phyloP scores from a whole-genome alignment of 495 filamentous ascomycete genomes.

The Tuber aestivum region DNA sequence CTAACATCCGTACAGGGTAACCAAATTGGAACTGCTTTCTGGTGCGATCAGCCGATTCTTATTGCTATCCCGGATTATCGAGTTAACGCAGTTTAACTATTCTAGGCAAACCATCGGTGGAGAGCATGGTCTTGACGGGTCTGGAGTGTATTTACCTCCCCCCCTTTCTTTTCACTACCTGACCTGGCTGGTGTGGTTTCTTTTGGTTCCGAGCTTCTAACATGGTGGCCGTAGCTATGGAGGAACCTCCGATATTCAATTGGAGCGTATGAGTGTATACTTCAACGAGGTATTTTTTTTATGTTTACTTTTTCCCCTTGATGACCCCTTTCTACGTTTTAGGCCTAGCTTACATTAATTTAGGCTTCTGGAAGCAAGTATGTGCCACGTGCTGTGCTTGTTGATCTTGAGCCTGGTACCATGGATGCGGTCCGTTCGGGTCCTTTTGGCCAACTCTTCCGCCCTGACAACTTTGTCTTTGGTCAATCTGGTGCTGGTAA shows the following conservation, averaged over 20 bases:
- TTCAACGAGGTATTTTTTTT: conserved; percentile 83
- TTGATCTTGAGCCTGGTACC: conserved; percentile 96
- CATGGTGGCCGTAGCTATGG: conserved; percentile 63
- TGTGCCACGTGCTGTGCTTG: conserved; percentile 97
- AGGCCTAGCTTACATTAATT: conserved; percentile 18
- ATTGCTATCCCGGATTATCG: conserved; percentile 16
- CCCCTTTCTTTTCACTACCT: conserved; percentile 10
- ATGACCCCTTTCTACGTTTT: conserved; percentile 16
- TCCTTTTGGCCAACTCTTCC: conserved; percentile 98
- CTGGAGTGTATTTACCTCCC: conserved; percentile 64
- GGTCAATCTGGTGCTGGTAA: conserved; percentile 99
- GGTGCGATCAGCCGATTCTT: conserved; percentile 51
- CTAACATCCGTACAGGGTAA: conserved; percentile 59
- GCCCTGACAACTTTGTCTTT: conserved; percentile 99
- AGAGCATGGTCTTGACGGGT: conserved; percentile 96
- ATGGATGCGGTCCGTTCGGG: conserved; percentile 99
- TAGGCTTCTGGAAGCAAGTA: conserved; percentile 96
- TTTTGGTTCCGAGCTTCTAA: conserved; percentile 23
- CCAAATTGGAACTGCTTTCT: conserved; percentile 99
- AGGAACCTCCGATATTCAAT: conserved; percentile 94
- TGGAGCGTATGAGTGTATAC: conserved; percentile 99
- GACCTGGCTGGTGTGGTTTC: conserved; percentile 13
- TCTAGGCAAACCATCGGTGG: conserved; percentile 89
- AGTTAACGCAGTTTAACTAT: conserved; percentile 36
- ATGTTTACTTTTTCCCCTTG: background rate